Conservation (phyloP, 2,329 filamentous ascomycete species). For the Botrytis squamosa region DNA sequence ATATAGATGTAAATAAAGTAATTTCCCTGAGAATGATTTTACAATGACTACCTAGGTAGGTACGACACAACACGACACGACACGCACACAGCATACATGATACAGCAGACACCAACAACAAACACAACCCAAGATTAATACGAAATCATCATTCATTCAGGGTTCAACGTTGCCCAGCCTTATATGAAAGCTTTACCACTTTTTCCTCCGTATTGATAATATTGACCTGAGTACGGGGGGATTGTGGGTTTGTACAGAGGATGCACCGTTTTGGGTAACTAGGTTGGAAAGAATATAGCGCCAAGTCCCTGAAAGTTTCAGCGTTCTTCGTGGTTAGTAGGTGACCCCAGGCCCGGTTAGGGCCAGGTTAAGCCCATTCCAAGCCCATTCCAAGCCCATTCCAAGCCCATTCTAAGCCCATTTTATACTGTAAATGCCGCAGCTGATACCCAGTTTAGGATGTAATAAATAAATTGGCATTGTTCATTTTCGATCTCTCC, state of each 20-base stretch:
- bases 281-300: neutral
- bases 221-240: neutral
- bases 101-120: neutral
- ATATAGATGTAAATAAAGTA: neutral
- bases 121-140: neutral
- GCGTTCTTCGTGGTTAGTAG: neutral
- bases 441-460: neutral
- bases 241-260: neutral
- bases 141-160: neutral
- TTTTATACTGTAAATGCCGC: neutral
- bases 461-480: neutral
- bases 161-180: slow-evolving; percentile 5
- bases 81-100: too few species aligned
- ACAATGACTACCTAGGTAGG: too few species aligned
- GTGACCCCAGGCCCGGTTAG: neutral
- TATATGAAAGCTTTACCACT: neutral
- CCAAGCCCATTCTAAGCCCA: too few species aligned
- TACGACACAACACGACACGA: too few species aligned
- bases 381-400: neutral
- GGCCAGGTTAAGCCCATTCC: neutral
- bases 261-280: neutral
- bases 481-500: too few species aligned
- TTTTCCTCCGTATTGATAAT: neutral
- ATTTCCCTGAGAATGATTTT: neutral
- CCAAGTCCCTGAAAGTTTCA: neutral